Evolutionary conservation across 2,329 filamentous ascomycete genomes (phyloP), one percentile per base, ranked within the genome.

Genomic region (Myriosclerotinia scirpicola): DNA sequence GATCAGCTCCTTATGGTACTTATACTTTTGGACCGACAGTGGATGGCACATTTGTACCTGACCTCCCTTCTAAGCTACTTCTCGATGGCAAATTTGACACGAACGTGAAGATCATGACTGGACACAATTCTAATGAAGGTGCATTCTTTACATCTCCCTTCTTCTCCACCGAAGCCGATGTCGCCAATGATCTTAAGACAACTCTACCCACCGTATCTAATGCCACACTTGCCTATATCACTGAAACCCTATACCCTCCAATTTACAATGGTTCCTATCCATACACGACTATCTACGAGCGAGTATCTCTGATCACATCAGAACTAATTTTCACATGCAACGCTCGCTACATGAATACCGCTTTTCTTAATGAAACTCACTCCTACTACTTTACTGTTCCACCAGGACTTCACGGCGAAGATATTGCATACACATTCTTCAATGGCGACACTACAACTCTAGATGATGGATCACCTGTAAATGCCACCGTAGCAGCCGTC

Each of bases 371-470:
- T 73, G 61, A 78, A 12, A 82, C 82, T 0, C 83, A 82, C 73
- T 77, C 78, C 2, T 86, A 87, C 76, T 74, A 81, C 34, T 87
- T 86, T 71, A 77, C 79, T 30, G 78, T 84, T 1, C 81, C 81
- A 0, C 84, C 84, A 0, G 83, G 79, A 9, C 76, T 84, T 46
- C 85, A 87, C 71, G 83, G 80, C 22, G 74, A 79, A 61, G 85
- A 87, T 69, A 70, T 84, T 5, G 68, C 78, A 0, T 86, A 84
- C 70, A 84, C 82, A 0, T 86, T 82, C 75, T 87, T 80, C 76
- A 80, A 81, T 53, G 77, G 77, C 26, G 72, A 73, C 48, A 74
- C 72, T 3, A 66, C 69, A 2, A 69, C 71, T 5, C n/a, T 59
- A 8, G 62, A 70, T 20, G 68, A 76, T 48, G 71, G 71, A 22